A percentile compares a stretch with the other conserved stretches of the same genome.
These are phyloP conservation scores for Boletus subcaerulescens DNA, from an alignment of 768 basidiomycete species.

Conservation along the genomic window DNA sequence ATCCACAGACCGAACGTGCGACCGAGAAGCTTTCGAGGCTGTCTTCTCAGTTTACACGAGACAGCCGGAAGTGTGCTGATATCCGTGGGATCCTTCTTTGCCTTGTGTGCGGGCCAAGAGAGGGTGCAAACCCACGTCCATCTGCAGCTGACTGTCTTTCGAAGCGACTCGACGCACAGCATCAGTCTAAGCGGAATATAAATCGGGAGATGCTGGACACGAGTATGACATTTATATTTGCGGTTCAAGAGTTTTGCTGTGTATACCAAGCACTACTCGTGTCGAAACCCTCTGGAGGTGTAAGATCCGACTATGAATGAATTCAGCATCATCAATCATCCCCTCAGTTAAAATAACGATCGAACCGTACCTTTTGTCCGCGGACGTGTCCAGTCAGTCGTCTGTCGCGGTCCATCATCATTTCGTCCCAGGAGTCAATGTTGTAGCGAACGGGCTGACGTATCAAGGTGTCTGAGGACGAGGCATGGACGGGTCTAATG, in stretches of 20 bases:
- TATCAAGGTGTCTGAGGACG: not conserved
- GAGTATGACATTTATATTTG: not conserved
- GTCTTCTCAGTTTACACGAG: not conserved
- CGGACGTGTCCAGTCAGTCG: conserved; percentile 83
- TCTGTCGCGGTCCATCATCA: conserved; percentile 93
- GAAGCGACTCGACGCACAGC: not conserved
- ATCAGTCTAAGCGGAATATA: conserved; percentile 19
- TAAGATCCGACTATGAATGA: conserved; percentile 54
- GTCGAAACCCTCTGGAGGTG: conserved; percentile 66
- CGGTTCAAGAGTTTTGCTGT: conserved; percentile 43
- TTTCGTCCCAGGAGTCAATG: conserved; percentile 87
- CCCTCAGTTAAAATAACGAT: not conserved
- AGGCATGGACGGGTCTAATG: not conserved
- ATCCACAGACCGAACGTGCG: not conserved
- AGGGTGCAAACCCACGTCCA: not conserved
- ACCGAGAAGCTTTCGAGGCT: not conserved
- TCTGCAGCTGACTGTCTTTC: not conserved
- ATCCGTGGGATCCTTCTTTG: not conserved
- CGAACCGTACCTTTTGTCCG: conserved; percentile 72
- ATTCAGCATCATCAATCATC: not conserved
- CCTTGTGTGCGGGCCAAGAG: not conserved
- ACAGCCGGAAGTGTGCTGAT: not conserved
- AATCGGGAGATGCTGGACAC: conserved; percentile 22
- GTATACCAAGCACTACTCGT: conserved; percentile 76
- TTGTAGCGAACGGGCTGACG: conserved; percentile 77